These are phyloP conservation scores for Salix brachista DNA, from an alignment of 345 rosid species.

Conservation along the genomic window DNA sequence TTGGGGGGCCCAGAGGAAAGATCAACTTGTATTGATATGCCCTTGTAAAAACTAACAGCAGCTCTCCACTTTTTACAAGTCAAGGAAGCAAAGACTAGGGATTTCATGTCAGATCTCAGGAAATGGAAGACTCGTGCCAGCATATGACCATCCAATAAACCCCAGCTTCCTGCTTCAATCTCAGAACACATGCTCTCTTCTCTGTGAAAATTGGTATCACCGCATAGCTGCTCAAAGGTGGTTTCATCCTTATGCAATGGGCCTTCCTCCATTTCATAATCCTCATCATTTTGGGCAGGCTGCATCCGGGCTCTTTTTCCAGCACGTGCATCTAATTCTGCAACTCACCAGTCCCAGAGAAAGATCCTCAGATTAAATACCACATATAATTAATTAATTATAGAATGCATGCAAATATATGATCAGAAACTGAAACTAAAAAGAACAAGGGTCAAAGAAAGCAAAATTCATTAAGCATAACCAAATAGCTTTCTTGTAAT, in stretches of 20 bases:
- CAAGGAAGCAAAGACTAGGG: constrained; percentile 75
- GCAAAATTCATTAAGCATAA: background rate
- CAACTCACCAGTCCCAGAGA: constrained; percentile 21
- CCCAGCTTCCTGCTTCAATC: constrained; percentile 56
- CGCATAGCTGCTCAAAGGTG: constrained; percentile 75
- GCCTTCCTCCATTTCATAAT: constrained; percentile 52
- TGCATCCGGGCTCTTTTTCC: constrained; percentile 73
- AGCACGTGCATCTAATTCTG: constrained; percentile 59
- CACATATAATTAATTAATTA: background rate
- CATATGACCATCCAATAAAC: constrained; percentile 65
- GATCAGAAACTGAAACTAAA: constrained; percentile 6
- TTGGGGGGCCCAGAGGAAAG: constrained; percentile 65
- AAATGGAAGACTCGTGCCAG: constrained; percentile 83
- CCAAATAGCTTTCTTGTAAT: background rate
- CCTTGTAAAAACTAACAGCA: constrained; percentile 68
- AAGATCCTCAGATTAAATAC: constrained; percentile 12
- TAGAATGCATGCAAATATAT: background rate
- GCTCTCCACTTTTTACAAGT: constrained; percentile 94
- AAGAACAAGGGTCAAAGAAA: background rate
- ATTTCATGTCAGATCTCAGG: constrained; percentile 68
- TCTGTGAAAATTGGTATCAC: constrained; percentile 46
- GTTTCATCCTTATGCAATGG: constrained; percentile 42
- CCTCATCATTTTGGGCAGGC: constrained; percentile 63
- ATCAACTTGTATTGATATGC: constrained; percentile 68
- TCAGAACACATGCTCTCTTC: constrained; percentile 41